Evolutionary conservation across 768 basidiomycete genomes (phyloP).

Genomic region (Hygrophoropsis aurantiaca): DNA sequence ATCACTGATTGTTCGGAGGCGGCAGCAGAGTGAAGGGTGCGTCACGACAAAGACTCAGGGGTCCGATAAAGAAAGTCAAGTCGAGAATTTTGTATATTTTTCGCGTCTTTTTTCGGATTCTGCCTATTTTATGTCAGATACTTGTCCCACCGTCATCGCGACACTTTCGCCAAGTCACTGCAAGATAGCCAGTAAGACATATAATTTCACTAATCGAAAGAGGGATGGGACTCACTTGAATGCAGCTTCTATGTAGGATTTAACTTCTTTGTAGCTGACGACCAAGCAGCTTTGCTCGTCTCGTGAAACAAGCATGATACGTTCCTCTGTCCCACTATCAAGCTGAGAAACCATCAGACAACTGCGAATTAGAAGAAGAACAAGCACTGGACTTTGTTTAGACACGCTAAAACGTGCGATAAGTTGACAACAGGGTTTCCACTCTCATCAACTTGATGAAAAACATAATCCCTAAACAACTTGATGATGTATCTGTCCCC

Average conservation of each 20-base stretch:
- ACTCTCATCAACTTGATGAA: constrained; percentile 93
- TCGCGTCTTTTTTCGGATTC: constrained; percentile 67
- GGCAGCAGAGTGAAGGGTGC: no score
- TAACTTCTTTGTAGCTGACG: constrained; percentile 91
- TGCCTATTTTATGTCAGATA: constrained; percentile 54
- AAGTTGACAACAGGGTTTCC: constrained; percentile 89
- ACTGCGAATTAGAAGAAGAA: background rate
- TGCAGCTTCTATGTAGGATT: constrained; percentile 77
- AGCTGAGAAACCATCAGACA: constrained; percentile 47
- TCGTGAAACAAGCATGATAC: constrained; percentile 89
- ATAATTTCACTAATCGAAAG: constrained; percentile 2
- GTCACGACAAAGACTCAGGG: no score
- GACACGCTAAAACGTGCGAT: constrained; percentile 84
- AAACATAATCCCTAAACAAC: constrained; percentile 96
- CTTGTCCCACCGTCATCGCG: constrained; percentile 15
- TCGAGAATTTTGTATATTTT: constrained; percentile 41
- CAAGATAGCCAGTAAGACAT: background rate
- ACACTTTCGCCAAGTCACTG: constrained; percentile 47
- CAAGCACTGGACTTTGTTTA: constrained; percentile 81
- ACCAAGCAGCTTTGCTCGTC: constrained; percentile 97
- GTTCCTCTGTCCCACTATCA: constrained; percentile 91
- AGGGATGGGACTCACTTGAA: constrained; percentile 60
- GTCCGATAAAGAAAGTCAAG: no score
- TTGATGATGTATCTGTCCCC: constrained; percentile 98
- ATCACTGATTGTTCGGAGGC: no score